Conservation (phyloP, 228 moss, liverwort and hornwort genomes). For the Sphagnum magellanicum region DNA sequence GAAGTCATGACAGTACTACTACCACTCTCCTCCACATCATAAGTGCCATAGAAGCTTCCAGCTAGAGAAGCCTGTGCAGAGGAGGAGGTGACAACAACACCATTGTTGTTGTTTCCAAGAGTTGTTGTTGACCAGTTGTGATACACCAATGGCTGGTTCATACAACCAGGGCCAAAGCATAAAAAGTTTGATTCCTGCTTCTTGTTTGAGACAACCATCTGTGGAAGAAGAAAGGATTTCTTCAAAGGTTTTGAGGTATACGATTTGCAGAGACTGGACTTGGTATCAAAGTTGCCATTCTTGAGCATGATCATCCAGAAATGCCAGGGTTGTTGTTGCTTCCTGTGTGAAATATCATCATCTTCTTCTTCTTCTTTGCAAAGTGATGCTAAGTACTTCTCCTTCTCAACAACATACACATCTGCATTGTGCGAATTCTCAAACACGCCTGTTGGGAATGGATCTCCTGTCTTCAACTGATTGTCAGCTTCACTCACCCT, state of each 20-base stretch:
- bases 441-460: slow-evolving; percentile 46
- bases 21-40: slow-evolving; percentile 35
- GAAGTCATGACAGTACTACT: too few relatives aligned
- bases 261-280: slow-evolving; percentile 50
- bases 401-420: slow-evolving; percentile 71
- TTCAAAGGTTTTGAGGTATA: slow-evolving; percentile 12
- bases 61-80: slow-evolving; percentile 12
- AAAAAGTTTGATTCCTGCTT: slow-evolving; percentile 26
- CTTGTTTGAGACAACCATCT: neutral
- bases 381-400: slow-evolving; percentile 61
- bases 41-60: slow-evolving; percentile 73
- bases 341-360: neutral
- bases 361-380: slow-evolving; percentile 35
- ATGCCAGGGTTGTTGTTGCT: slow-evolving; percentile 36
- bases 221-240: too few relatives aligned
- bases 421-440: slow-evolving; percentile 41
- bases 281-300: slow-evolving; percentile 73
- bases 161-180: slow-evolving; percentile 81
- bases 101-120: neutral
- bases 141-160: slow-evolving; percentile 76
- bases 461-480: slow-evolving; percentile 45
- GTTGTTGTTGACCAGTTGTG: slow-evolving; percentile 36
- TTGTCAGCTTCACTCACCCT: slow-evolving; percentile 56
- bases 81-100: too few relatives aligned
- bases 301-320: slow-evolving; percentile 99